A percentile compares a stretch with the other conserved stretches of the same genome.
Evolutionary conservation across 768 basidiomycete species (phyloP).

Genomic region (Astraeus odoratus): DNA sequence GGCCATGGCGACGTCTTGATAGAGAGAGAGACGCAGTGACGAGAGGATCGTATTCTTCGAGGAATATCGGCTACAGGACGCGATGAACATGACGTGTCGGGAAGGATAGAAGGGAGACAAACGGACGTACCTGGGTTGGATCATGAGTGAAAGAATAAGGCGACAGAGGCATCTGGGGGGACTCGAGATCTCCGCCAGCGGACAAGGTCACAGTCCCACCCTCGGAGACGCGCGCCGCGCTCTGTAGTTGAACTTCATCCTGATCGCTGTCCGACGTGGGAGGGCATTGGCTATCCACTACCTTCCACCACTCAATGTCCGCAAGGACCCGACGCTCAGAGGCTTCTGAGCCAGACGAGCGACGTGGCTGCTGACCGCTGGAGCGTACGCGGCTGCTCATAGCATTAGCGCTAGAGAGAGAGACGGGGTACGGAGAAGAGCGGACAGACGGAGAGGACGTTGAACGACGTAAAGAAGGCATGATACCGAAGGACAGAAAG

Average conservation of each 20-base stretch:
- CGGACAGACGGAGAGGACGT: slow-evolving; percentile 65
- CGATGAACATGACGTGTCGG: slow-evolving; percentile 18
- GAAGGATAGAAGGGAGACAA: neutral
- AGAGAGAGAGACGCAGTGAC: slow-evolving; percentile 52
- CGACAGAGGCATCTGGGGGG: slow-evolving; percentile 30
- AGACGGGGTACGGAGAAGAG: slow-evolving; percentile 55
- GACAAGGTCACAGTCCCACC: slow-evolving; percentile 29
- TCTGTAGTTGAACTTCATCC: slow-evolving; percentile 13
- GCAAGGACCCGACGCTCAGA: slow-evolving; percentile 64
- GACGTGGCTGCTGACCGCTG: slow-evolving; percentile 34
- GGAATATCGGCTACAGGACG: slow-evolving; percentile 25
- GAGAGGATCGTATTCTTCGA: slow-evolving; percentile 46
- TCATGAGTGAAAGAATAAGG: slow-evolving; percentile 15
- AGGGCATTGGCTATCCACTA: slow-evolving; percentile 60
- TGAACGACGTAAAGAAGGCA: slow-evolving; percentile 79
- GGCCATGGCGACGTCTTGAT: slow-evolving; percentile 32
- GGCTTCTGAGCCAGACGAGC: slow-evolving; percentile 64
- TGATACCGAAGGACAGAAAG: slow-evolving; percentile 23
- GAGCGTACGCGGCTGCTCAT: slow-evolving; percentile 36
- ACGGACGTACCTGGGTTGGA: slow-evolving; percentile 21
- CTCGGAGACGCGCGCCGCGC: slow-evolving; percentile 7
- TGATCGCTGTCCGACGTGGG: slow-evolving; percentile 32
- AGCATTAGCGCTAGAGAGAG: slow-evolving; percentile 29
- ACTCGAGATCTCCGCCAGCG: slow-evolving; percentile 33
- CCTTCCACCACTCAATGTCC: slow-evolving; percentile 86